Evolutionary conservation across 441 rosid species (phyloP), one percentile per base, ranked within the genome.

Genomic region (Syzygium malaccense): DNA sequence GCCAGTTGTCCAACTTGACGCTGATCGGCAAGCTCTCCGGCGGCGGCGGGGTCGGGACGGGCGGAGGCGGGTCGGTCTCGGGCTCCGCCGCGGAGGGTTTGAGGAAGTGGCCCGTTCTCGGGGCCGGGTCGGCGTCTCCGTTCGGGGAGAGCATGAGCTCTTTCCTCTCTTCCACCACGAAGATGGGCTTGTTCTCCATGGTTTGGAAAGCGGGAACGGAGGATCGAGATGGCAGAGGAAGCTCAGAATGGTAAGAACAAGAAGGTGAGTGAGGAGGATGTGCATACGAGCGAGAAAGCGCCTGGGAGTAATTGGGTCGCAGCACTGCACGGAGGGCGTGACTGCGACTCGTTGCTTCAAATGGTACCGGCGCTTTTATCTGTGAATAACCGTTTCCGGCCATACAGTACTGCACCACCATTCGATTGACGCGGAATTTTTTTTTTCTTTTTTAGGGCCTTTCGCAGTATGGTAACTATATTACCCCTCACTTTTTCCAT

Each of bases 101-200:
- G 88, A 92, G 90, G 30, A 92, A 92, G 85, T 88, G 91, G 19
- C 91, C 89, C 45, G 89, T 83, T 71, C 90, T 85, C 30, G 87
- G 90, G 20, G 86, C 66, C n/a, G 86, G 90, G 55, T 18, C 79
- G 30, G 87, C 54, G 89, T 87, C 88, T 51, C 64, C 79, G 23
- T 68, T 49, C 30, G 90, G 87, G 11, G 92, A 79, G 30, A 90
- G 87, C 90, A 91, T 58, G 71, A 87, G 51, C 56, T 88, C 91
- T 41, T 86, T 58, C 83, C 92, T 86, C 37, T 19, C 88, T 48
- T 87, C 90, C 28, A 90, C 62, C 3, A 88, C 48, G 88, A 55
- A 71, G 26, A 55, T 75, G 41, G 66, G 85, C 5, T 88, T 54
- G 60, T 32, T 80, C 55, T 75, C 78, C 89, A 87, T 85, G 55